Base-by-base conservation (phyloP, 495 filamentous ascomycete species). In the Astrocystis sublimbata region DNA sequence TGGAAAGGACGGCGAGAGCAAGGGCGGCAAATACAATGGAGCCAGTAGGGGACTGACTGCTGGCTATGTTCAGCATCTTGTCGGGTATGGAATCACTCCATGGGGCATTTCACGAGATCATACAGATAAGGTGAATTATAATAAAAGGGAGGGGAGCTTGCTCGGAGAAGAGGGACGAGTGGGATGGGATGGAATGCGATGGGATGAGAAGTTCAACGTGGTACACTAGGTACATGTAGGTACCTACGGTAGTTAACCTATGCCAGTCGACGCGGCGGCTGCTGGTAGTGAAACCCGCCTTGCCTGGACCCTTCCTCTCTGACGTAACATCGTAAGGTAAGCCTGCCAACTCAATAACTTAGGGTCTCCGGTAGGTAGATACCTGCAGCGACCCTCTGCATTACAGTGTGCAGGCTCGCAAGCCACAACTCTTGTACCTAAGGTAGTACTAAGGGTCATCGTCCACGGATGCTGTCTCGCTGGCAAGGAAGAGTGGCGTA, bases 21-120 rank as follows among this genome's bases (percentile, higher is more conserved):
- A 89, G 61, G 56, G 86, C 68, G 66, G 91, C 85, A 75, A 96
- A 93, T 69, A 92, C 80, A 67, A 84, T 85, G 36, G 90, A 92
- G 70, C 86, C 86, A 15, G 82, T 73, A 8, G 83, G 76, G 13
- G 83, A 82, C 45, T 70, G 60, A 40, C 65, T 66, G 36, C 67
- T 72, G 55, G 60, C 63, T 28, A 71, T 68, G 19, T 67, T 53
- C 62, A 69, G 64, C 77, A 79, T 73, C 31, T 49, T 71, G 66
- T 36, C 31, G 28, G 42, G 21, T 17, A 15, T 9, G 30, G 23
- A 13, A 17, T 56, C 45, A 62, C 42, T 56, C 50, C 60, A 55
- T 62, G 17, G n/a, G 57, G 43, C 42, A 4, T 8, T 50, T n/a
- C n/a, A n/a, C n/a, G n/a, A n/a, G n/a, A n/a, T n/a, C n/a, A n/a